These are phyloP conservation scores for Phytophthora niederhauseri DNA, from an alignment of 352 stramenopile species.

Conservation along the genomic window DNA sequence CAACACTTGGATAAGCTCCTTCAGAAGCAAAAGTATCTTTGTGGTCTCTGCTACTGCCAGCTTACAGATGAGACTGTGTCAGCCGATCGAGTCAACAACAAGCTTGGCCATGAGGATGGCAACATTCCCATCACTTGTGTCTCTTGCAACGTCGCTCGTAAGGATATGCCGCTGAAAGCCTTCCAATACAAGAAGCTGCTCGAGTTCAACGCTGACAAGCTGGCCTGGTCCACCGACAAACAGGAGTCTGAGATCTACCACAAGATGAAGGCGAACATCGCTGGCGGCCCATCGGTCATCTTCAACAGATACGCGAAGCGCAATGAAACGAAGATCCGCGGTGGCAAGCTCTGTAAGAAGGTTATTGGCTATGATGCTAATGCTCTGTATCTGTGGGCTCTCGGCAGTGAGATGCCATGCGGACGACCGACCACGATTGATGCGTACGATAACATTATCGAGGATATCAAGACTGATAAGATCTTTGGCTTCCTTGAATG, in stretches of 20 bases:
- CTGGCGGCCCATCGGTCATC: background rate
- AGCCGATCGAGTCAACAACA: constrained; percentile 31
- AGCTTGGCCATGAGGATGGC: constrained; percentile 8
- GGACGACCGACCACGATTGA: constrained; percentile 6
- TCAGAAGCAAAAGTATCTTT: constrained; percentile 31
- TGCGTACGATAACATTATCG: background rate
- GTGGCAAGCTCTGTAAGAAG: no score
- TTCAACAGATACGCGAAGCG: constrained; percentile 22
- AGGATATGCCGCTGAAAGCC: constrained; percentile 30
- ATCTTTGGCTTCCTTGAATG: constrained; percentile 44
- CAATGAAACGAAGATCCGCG: constrained; percentile 11
- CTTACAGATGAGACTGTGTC: constrained; percentile 33
- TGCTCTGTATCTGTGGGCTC: background rate
- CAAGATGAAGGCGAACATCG: background rate
- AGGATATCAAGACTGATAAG: constrained; percentile 38
- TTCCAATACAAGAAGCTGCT: constrained; percentile 31
- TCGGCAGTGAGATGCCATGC: constrained; percentile 42
- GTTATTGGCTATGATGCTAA: no score
- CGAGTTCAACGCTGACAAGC: constrained; percentile 16
- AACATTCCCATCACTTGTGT: constrained; percentile 29
- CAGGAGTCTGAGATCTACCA: background rate
- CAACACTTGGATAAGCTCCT: constrained; percentile 28
- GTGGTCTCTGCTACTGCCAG: constrained; percentile 25
- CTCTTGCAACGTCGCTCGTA: constrained; percentile 31
- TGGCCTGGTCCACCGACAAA: background rate